Evolutionary conservation across 169 alveolate species (phyloP), one percentile per base, ranked within the genome.

Genomic region (Cryptosporidium viatorum): DNA sequence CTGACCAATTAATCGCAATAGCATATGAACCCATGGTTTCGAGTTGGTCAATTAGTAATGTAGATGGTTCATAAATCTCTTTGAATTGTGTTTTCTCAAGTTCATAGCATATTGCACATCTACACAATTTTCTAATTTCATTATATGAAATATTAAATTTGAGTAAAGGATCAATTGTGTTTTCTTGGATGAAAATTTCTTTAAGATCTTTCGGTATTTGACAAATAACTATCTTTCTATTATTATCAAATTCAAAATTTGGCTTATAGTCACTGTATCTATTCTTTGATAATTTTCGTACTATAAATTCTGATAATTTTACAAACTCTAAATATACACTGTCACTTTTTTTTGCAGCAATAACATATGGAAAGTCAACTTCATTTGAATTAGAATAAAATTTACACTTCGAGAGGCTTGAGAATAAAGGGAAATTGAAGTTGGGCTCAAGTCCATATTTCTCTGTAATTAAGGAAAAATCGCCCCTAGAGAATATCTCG

Each of bases 1-100:
- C 98, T 23, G 94, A 86, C 98, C 98, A 96, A 37, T 92, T 91
- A 45, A 96, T 85, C 37, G 96, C 96, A 50, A 94, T 96, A 80
- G 97, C 97, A 89, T 96, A 95, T 58, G 94, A 94, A 29, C 97
- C 97, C 93, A 94, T 95, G 2, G 75, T 50, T 55, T 92, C 94
- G 6, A 95, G 92, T 41, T 91, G 93, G 7, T 93, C 85, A 23
- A 96, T 96, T 12, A 33, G 4, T 67, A 67, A 21, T 55, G 75
- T 93, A 0, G 92, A 95, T 60, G 92, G 95, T 58, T 86, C 71
- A 33, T 93, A 94, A 0, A 92, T 91, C 8, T 80, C 62, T 0
- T 87, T 71, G 9, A 65, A 87, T 14, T 80, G 73, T 31, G 71
- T 41, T 1, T 92, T 73, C 58, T 71, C 43, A 26, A 50, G 71